These are phyloP conservation scores for Metschnikowia colocasiae DNA, from an alignment of 805 yeast species.

Conservation along the genomic window DNA sequence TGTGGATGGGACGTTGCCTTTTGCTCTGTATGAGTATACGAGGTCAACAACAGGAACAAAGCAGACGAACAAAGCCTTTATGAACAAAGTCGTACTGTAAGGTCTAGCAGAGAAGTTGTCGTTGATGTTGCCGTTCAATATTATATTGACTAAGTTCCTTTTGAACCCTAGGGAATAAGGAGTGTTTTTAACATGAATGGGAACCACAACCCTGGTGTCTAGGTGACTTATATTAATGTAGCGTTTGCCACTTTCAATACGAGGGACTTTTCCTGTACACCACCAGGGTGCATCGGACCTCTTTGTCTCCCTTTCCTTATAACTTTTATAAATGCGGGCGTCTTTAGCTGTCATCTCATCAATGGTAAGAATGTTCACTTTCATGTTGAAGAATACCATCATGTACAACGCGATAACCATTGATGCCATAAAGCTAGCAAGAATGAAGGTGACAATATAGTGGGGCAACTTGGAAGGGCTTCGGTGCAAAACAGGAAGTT, in stretches of 20 bases:
- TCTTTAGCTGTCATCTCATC: slow-evolving; percentile 47
- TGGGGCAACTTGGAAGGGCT: slow-evolving; percentile 40
- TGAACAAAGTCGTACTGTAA: not conserved
- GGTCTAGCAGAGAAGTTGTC: not conserved
- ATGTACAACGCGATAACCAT: slow-evolving; percentile 42
- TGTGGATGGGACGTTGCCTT: not conserved
- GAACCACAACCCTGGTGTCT: slow-evolving; percentile 36
- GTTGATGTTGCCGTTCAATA: slow-evolving; percentile 15
- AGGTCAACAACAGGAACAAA: slow-evolving; percentile 14
- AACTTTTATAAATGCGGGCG: slow-evolving; percentile 27
- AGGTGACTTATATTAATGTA: slow-evolving; percentile 41
- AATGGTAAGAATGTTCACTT: slow-evolving; percentile 51
- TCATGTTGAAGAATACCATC: slow-evolving; percentile 45
- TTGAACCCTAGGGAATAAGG: slow-evolving; percentile 38
- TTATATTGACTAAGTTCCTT: slow-evolving; percentile 34
- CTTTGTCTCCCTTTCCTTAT: not conserved
- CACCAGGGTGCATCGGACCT: slow-evolving; percentile 13
- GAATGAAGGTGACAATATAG: slow-evolving; percentile 44
- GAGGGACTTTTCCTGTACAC: slow-evolving; percentile 18
- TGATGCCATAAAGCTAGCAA: slow-evolving; percentile 43
- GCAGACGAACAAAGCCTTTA: slow-evolving; percentile 3
- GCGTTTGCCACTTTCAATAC: slow-evolving; percentile 33
- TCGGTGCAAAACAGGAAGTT: slow-evolving; percentile 21
- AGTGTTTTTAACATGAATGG: slow-evolving; percentile 25
- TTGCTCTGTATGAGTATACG: not conserved